Conservation (phyloP, 306 rosid genomes). For the Vigna angularis region DNA sequence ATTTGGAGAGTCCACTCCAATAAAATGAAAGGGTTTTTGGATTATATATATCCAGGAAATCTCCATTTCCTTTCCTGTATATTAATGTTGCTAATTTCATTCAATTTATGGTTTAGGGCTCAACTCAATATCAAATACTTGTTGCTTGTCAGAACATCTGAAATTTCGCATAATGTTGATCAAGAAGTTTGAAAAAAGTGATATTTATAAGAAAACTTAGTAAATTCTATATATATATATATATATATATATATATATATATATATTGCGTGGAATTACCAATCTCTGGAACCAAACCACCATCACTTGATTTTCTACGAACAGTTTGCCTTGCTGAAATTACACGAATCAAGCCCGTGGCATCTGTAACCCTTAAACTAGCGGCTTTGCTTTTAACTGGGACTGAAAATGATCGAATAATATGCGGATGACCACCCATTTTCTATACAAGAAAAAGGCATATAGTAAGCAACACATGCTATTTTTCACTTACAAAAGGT, state of each 20-base stretch:
- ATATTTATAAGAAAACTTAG: slow-evolving; percentile 13
- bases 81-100: slow-evolving; percentile 10
- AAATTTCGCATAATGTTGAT: slow-evolving; percentile 3
- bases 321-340: slow-evolving; percentile 64
- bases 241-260: neutral
- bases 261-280: slow-evolving; percentile 51
- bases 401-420: slow-evolving; percentile 82
- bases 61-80: neutral
- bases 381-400: slow-evolving; percentile 64
- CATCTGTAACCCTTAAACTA: slow-evolving; percentile 61
- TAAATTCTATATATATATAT: neutral
- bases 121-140: slow-evolving; percentile 6
- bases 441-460: slow-evolving; percentile 54
- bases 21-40: slow-evolving; percentile 2
- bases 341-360: slow-evolving; percentile 76
- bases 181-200: slow-evolving; percentile 41
- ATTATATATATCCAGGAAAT: slow-evolving; percentile 7
- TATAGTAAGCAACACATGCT: slow-evolving; percentile 3
- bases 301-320: slow-evolving; percentile 50
- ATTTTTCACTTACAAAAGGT: slow-evolving; percentile 3
- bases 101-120: slow-evolving; percentile 16
- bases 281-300: slow-evolving; percentile 55
- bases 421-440: slow-evolving; percentile 59
- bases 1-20: slow-evolving; percentile 10
- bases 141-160: neutral